A percentile compares a stretch with the other conserved stretches of the same genome.
Conservation (phyloP, 805 yeast species). For the Candida ponderosae region DNA sequence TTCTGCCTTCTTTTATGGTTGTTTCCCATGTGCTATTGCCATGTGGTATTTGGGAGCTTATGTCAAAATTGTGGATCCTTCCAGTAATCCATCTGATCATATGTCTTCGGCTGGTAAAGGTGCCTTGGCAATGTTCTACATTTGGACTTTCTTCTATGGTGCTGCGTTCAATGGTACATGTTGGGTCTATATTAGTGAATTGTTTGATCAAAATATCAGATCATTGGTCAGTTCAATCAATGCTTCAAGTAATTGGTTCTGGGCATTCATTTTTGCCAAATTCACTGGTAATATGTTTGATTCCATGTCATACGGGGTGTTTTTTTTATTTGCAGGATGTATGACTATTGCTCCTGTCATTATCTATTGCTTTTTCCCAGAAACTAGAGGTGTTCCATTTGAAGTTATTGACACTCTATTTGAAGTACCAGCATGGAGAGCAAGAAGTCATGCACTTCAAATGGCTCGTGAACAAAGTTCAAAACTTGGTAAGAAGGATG, state of each 20-base stretch:
- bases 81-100: neutral
- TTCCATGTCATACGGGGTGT: conserved; percentile 9
- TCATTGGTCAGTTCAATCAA: conserved; percentile 6
- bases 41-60: conserved; percentile 13
- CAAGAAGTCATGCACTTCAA: neutral
- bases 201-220: conserved; percentile 9
- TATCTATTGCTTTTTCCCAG: conserved; percentile 34
- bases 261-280: conserved; percentile 13
- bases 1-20: conserved; percentile 4
- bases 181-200: conserved; percentile 14
- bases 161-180: conserved; percentile 11
- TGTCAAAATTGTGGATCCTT: conserved; percentile 7
- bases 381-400: conserved; percentile 36
- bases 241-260: conserved; percentile 11
- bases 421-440: conserved; percentile 12
- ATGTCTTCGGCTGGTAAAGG: conserved; percentile 24
- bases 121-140: conserved; percentile 10
- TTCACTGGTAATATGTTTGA: conserved; percentile 10
- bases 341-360: conserved; percentile 12
- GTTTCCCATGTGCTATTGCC: conserved; percentile 6
- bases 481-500: neutral
- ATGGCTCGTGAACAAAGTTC: neutral
- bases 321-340: conserved; percentile 25
- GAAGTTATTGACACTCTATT: conserved; percentile 33
- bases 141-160: conserved; percentile 12